Conservation (phyloP, 2,329 filamentous ascomycete genomes). For the Pseudopyrenochaeta lycopersici region DNA sequence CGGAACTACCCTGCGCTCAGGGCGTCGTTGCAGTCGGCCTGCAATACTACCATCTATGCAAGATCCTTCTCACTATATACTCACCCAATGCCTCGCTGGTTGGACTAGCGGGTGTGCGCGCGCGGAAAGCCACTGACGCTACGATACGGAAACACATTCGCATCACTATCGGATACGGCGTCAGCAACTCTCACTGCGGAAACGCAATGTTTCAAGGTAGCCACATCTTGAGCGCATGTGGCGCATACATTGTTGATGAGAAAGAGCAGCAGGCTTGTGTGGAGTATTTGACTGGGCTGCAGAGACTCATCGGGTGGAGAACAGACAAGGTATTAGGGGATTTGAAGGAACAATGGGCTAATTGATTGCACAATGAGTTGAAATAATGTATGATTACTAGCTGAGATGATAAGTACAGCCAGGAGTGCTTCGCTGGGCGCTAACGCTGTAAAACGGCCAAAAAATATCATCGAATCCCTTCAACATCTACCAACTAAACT, state of each 20-base stretch:
- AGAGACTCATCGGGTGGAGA: conserved; percentile 36
- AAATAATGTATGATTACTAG: too few relatives aligned
- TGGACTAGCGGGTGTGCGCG: conserved; percentile 35
- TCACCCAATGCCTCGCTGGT: conserved; percentile 36
- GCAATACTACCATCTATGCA: conserved; percentile 43
- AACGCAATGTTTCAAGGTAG: conserved; percentile 44
- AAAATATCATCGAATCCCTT: too few relatives aligned
- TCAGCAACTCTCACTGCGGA: conserved; percentile 36
- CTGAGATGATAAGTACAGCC: too few relatives aligned
- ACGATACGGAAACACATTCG: conserved; percentile 37
- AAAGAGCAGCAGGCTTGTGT: conserved; percentile 39
- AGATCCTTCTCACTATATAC: conserved; percentile 41
- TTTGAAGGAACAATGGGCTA: conserved; percentile 34
- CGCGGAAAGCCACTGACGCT: conserved; percentile 36
- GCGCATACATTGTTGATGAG: conserved; percentile 36
- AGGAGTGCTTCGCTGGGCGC: too few relatives aligned
- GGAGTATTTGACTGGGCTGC: conserved; percentile 32
- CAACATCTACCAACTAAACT: neutral
- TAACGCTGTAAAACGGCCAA: too few relatives aligned
- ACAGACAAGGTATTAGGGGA: conserved; percentile 37
- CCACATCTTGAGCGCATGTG: conserved; percentile 41
- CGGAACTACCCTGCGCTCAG: conserved; percentile 29
- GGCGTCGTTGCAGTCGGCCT: conserved; percentile 39
- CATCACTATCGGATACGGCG: conserved; percentile 39
- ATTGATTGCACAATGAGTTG: neutral